A percentile compares a stretch with the other conserved stretches of the same genome.
Conservation (phyloP, 2,329 filamentous ascomycete species). For the Nothophoma quercina region DNA sequence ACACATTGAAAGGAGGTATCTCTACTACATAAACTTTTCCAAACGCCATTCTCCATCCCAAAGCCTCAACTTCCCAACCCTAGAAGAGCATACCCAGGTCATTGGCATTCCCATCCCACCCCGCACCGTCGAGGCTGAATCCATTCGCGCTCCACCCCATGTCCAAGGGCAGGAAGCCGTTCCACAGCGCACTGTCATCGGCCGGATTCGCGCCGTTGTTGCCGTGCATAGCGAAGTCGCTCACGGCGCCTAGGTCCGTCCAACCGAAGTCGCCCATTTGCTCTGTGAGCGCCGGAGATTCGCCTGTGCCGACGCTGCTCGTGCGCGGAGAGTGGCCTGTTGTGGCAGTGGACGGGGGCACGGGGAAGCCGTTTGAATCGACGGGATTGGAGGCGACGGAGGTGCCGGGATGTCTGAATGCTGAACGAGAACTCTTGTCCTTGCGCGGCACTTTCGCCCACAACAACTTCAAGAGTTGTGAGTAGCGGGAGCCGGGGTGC, state of each 20-base stretch:
- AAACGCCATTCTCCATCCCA: no score
- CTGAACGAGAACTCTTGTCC: constrained; percentile 34
- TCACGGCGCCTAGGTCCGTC: constrained; percentile 58
- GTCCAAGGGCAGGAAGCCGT: constrained; percentile 49
- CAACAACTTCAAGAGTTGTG: constrained; percentile 55
- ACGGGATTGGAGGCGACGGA: constrained; percentile 36
- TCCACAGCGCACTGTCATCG: constrained; percentile 35
- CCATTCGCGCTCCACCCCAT: constrained; percentile 47
- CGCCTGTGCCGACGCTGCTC: constrained; percentile 47
- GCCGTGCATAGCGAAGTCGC: constrained; percentile 58
- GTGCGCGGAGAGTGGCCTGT: constrained; percentile 43
- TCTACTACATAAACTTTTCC: no score
- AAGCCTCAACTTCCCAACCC: no score
- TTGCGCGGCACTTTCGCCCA: constrained; percentile 56
- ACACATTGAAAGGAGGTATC: no score
- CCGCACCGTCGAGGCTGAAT: constrained; percentile 41
- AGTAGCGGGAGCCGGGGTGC: constrained; percentile 57
- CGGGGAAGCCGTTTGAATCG: constrained; percentile 35
- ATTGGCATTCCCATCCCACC: constrained; percentile 29
- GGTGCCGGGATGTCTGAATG: constrained; percentile 44
- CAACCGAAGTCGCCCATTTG: constrained; percentile 59
- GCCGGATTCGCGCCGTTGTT: constrained; percentile 43
- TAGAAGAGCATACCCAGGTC: constrained; percentile 44
- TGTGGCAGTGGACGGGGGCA: constrained; percentile 23
- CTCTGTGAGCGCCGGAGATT: constrained; percentile 54